A percentile compares a stretch with the other conserved stretches of the same genome.
phyloP scores from a whole-genome alignment of 768 basidiomycete genomes.

The Tricholoma saponaceum region DNA sequence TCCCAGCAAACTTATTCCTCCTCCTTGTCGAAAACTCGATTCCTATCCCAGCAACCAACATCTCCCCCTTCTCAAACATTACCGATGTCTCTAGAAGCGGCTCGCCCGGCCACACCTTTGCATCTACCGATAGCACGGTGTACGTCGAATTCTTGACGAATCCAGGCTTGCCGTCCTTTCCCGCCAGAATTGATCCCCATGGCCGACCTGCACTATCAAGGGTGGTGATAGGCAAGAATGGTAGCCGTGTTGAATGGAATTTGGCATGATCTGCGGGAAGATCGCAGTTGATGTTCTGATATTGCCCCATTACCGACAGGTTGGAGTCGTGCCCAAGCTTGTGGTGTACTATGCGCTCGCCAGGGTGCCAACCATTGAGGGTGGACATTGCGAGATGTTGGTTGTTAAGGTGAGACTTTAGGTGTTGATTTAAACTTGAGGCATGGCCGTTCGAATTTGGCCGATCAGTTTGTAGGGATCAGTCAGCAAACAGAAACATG shows the following conservation, averaged over 20 bases:
- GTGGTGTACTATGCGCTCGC: conserved; percentile 47
- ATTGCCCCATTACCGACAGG: conserved; percentile 29
- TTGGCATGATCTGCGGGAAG: conserved; percentile 45
- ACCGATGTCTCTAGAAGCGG: conserved; percentile 40
- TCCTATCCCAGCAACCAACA: conserved; percentile 53
- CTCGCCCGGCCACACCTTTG: conserved; percentile 50
- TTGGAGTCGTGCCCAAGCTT: conserved; percentile 39
- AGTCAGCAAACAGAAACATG: too few species aligned
- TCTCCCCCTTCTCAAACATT: conserved; percentile 13
- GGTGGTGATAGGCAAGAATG: conserved; percentile 55
- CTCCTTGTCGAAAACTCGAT: conserved; percentile 53
- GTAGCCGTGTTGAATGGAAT: conserved; percentile 45
- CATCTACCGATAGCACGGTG: conserved; percentile 34
- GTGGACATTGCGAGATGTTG: too few species aligned
- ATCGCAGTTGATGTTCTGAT: conserved; percentile 37
- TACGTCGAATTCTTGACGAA: conserved; percentile 37
- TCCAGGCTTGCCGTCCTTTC: conserved; percentile 38
- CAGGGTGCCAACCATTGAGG: conserved; percentile 45
- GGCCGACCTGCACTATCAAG: conserved; percentile 48
- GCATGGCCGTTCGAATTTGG: too few species aligned
- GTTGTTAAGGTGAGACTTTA: too few species aligned
- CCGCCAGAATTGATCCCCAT: conserved; percentile 56
- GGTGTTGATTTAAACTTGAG: too few species aligned
- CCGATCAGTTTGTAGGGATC: too few species aligned
- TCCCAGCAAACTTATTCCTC: conserved; percentile 61